Conservation (phyloP, 176 grass and related monocot genomes). For the Paspalum notatum region DNA sequence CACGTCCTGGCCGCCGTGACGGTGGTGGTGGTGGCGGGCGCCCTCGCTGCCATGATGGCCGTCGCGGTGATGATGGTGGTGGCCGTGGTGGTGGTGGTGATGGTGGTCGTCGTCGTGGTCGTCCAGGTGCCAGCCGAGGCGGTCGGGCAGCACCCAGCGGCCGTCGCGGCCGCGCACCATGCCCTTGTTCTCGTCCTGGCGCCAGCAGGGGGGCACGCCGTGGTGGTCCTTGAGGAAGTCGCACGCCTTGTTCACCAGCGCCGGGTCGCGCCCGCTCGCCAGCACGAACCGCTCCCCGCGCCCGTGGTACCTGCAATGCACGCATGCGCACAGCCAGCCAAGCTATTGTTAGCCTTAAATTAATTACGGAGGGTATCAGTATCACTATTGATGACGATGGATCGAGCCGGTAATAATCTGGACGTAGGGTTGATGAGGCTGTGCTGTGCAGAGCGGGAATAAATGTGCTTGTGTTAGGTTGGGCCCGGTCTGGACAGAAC, state of each 20-base stretch:
- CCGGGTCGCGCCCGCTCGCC: slow-evolving; percentile 71
- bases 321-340: too few species aligned
- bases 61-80: not conserved
- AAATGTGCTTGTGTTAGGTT: too few species aligned
- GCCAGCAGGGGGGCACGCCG: slow-evolving; percentile 68
- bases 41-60: not conserved
- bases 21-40: slow-evolving; percentile 28
- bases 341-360: too few species aligned
- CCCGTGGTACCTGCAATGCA: slow-evolving; percentile 64
- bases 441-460: too few species aligned
- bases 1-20: not conserved
- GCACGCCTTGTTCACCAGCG: slow-evolving; percentile 83
- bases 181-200: slow-evolving; percentile 92
- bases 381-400: not conserved
- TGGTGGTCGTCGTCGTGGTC: slow-evolving; percentile 47
- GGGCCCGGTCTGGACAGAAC: too few species aligned
- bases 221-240: slow-evolving; percentile 82
- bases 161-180: slow-evolving; percentile 61
- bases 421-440: too few species aligned
- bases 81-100: slow-evolving; percentile 17
- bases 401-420: too few species aligned
- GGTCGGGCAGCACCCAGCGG: slow-evolving; percentile 72
- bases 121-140: slow-evolving; percentile 44
- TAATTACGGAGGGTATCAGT: too few species aligned
- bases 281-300: slow-evolving; percentile 62